Evolutionary conservation across 768 basidiomycete species (phyloP).

Genomic region (Flagelloscypha sp.): DNA sequence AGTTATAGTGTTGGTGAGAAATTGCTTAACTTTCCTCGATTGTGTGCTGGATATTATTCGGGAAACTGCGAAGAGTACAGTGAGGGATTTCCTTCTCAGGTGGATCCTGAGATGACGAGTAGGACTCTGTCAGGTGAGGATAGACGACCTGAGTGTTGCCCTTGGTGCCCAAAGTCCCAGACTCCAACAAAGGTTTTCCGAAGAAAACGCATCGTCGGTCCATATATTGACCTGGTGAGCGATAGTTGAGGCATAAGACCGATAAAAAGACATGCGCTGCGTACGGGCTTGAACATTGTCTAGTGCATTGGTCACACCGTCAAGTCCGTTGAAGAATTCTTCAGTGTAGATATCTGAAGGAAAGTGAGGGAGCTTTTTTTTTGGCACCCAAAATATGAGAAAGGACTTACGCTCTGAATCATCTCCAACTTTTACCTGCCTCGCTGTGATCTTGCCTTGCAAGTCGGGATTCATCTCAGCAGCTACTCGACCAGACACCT

Average conservation of each 20-base stretch:
- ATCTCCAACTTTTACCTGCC: conserved; percentile 89
- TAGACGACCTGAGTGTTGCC: conserved; percentile 95
- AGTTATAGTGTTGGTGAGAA: neutral
- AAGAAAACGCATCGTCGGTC: conserved; percentile 97
- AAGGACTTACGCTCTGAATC: conserved; percentile 77
- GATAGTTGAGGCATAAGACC: conserved; percentile 6
- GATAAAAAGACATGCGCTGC: conserved; percentile 18
- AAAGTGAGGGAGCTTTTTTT: too few species aligned
- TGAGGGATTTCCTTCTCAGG: conserved; percentile 96
- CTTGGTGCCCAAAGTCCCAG: conserved; percentile 96
- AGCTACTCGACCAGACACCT: conserved; percentile 86
- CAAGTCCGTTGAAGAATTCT: conserved; percentile 77
- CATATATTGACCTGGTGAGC: conserved; percentile 79
- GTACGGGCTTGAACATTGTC: conserved; percentile 94
- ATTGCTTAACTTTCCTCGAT: conserved; percentile 61
- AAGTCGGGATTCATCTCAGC: conserved; percentile 94
- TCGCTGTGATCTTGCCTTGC: conserved; percentile 74
- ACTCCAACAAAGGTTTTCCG: conserved; percentile 91
- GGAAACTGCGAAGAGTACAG: conserved; percentile 99
- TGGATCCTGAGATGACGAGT: conserved; percentile 96
- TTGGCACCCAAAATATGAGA: neutral
- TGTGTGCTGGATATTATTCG: conserved; percentile 94
- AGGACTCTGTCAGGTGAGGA: conserved; percentile 92
- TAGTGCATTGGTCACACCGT: conserved; percentile 94
- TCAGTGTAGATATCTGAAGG: conserved; percentile 76